Percentiles rank a stretch among this genome's conserved stretches.
phyloP scores from a whole-genome alignment of 2,329 filamentous ascomycete genomes.

The Pseudogymnoascus verrucosus region DNA sequence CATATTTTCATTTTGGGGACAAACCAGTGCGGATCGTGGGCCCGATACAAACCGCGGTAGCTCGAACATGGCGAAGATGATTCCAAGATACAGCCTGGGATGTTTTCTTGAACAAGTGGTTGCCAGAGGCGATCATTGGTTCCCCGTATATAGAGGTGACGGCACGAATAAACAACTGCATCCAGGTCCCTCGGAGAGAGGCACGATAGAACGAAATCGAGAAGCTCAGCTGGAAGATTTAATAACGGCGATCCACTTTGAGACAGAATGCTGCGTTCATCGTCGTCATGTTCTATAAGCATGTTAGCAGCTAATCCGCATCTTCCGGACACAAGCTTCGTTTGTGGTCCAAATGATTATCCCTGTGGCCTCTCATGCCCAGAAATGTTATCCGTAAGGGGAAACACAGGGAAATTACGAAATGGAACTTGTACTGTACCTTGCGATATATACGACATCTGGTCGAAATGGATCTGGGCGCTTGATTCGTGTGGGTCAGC shows the following conservation, averaged over 20 bases:
- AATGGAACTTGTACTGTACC: background rate
- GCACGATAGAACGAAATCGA: conserved; percentile 62
- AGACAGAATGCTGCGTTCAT: background rate
- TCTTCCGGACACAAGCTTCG: background rate
- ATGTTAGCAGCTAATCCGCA: background rate
- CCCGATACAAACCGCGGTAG: conserved; percentile 64
- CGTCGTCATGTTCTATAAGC: background rate
- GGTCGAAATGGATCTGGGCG: background rate
- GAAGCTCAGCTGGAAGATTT: conserved; percentile 63
- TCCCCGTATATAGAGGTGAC: conserved; percentile 48
- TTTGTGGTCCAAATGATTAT: background rate
- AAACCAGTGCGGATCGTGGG: conserved; percentile 80
- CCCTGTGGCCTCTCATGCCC: background rate
- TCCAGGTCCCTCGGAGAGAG: conserved; percentile 59
- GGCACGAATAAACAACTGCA: conserved; percentile 53
- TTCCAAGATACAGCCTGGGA: conserved; percentile 48
- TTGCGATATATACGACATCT: background rate
- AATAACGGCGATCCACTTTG: conserved; percentile 32
- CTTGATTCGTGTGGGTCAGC: background rate
- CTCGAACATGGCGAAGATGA: conserved; percentile 50
- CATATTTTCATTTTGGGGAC: conserved; percentile 72
- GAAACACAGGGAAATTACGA: background rate
- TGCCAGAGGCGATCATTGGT: conserved; percentile 66
- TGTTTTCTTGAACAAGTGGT: conserved; percentile 56
- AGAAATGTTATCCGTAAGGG: too few species aligned